phyloP scores from a whole-genome alignment of 768 basidiomycete genomes.

The Daedaleopsis sinensis region DNA sequence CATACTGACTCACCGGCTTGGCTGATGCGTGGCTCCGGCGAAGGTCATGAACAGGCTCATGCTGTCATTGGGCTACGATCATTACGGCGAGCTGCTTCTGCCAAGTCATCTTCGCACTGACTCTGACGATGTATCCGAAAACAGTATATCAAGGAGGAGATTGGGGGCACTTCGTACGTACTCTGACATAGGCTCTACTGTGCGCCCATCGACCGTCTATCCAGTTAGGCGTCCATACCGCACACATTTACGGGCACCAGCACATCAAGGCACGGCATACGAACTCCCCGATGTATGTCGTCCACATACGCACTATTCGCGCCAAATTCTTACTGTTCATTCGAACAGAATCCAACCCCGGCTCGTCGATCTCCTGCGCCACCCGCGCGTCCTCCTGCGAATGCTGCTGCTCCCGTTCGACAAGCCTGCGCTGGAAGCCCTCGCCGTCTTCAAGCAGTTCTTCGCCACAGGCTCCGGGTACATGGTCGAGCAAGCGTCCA shows the following conservation, averaged over 20 bases:
- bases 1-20: background rate
- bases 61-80: constrained; percentile 30
- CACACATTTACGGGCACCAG: constrained; percentile 39
- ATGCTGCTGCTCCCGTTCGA: constrained; percentile 28
- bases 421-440: constrained; percentile 28
- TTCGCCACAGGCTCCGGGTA: constrained; percentile 34
- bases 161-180: constrained; percentile 44
- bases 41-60: constrained; percentile 32
- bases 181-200: background rate
- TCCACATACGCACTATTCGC: background rate
- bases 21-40: background rate
- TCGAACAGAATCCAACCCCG: constrained; percentile 9
- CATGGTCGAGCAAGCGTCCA: constrained; percentile 30
- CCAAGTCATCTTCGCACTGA: background rate
- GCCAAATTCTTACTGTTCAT: no score
- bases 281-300: constrained; percentile 46
- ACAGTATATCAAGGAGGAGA: constrained; percentile 54
- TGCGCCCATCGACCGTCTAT: background rate
- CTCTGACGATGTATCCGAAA: background rate
- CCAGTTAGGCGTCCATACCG: constrained; percentile 41
- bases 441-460: constrained; percentile 27
- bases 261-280: constrained; percentile 56
- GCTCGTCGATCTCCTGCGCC: constrained; percentile 28
- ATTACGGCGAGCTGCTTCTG: constrained; percentile 22
- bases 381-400: background rate